A percentile compares a stretch with the other conserved stretches of the same genome.
Evolutionary conservation across 495 filamentous ascomycete genomes (phyloP).

Genomic region (Aspergillus sparsus): DNA sequence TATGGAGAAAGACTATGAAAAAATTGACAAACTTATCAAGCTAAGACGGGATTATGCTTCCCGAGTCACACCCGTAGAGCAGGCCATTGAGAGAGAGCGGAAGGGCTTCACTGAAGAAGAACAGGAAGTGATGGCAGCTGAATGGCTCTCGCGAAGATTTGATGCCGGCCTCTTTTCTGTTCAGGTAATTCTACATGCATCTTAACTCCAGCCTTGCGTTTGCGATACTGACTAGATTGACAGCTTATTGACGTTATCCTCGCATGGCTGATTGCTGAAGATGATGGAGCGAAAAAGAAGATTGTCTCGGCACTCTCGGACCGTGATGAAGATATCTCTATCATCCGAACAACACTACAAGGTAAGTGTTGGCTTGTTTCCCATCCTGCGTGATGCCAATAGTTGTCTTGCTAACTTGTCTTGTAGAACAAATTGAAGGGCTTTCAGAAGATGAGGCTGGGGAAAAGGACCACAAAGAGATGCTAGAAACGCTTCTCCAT

Average conservation of each 20-base stretch:
- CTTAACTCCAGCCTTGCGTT: not conserved
- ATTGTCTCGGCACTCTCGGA: constrained; percentile 65
- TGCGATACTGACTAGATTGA: constrained; percentile 13
- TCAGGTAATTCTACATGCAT: constrained; percentile 49
- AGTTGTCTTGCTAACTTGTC: constrained; percentile 22
- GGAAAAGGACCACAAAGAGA: constrained; percentile 63
- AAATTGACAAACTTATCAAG: constrained; percentile 67
- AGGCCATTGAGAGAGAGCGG: constrained; percentile 62
- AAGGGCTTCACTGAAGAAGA: constrained; percentile 51
- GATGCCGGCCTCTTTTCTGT: constrained; percentile 86
- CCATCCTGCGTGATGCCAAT: not conserved
- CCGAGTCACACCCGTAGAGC: constrained; percentile 64
- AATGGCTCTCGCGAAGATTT: constrained; percentile 80
- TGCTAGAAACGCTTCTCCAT: constrained; percentile 66
- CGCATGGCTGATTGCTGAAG: constrained; percentile 92
- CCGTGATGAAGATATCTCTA: constrained; percentile 61
- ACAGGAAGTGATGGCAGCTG: constrained; percentile 65
- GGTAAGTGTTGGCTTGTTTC: constrained; percentile 44
- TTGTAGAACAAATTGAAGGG: constrained; percentile 62
- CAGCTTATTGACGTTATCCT: constrained; percentile 80
- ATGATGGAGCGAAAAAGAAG: constrained; percentile 71
- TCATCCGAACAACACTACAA: constrained; percentile 68
- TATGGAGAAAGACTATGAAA: constrained; percentile 90
- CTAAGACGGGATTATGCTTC: constrained; percentile 71
- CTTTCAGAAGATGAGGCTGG: constrained; percentile 57